Conservation (phyloP, 2,329 filamentous ascomycete species). For the Penicillium sp. region DNA sequence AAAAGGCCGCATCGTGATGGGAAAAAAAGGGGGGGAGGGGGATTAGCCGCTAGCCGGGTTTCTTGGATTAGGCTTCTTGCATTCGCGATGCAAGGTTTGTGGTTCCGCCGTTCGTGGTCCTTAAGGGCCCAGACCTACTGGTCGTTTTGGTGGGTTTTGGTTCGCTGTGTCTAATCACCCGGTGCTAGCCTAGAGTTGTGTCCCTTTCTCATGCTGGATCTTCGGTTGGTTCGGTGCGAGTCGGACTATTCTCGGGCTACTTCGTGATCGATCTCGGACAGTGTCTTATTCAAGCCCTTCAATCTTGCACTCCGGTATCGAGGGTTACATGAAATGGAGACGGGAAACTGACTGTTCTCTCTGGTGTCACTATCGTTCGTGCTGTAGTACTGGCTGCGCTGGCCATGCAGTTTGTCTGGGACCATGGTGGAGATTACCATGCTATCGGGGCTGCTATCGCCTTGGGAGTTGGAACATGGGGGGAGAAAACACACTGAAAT, state of each 20-base stretch:
- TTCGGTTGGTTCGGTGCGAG: not conserved
- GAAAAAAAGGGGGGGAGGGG: not conserved
- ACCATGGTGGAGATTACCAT: constrained; percentile 2
- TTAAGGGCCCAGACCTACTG: constrained; percentile 24
- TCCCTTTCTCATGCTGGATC: not conserved
- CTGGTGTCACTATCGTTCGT: not conserved
- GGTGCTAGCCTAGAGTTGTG: not conserved
- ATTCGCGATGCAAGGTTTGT: not conserved
- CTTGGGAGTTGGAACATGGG: not conserved
- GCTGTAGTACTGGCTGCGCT: not conserved
- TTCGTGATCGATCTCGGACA: not conserved
- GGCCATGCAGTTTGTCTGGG: not conserved
- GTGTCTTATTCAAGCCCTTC: not conserved
- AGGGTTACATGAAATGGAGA: not conserved
- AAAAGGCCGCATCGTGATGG: not conserved
- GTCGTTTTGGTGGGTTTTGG: not conserved
- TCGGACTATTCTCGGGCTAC: not conserved
- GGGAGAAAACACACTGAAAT: not conserved
- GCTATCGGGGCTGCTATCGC: not conserved
- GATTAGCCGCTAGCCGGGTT: too few species aligned
- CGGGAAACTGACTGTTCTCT: not conserved
- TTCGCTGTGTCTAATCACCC: not conserved
- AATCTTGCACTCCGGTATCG: not conserved
- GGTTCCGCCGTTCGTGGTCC: constrained; percentile 14
- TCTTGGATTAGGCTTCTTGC: not conserved